phyloP scores from a whole-genome alignment of 495 filamentous ascomycete genomes.

The Xeromyces bisporus region DNA sequence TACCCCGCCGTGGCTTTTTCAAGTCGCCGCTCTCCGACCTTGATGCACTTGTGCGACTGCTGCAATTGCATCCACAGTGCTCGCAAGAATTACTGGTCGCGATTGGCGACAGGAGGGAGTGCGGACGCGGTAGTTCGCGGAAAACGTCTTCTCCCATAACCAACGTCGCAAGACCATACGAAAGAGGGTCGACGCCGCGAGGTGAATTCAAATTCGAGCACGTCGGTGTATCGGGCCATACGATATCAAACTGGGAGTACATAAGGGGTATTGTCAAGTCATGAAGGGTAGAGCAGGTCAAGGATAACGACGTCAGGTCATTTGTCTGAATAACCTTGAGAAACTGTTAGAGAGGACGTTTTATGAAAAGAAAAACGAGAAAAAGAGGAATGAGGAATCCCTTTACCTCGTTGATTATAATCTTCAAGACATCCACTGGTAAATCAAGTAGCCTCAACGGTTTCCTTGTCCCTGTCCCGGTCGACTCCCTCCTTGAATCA shows the following conservation, averaged over 20 bases:
- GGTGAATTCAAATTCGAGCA: slow-evolving; percentile 50
- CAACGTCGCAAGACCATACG: slow-evolving; percentile 76
- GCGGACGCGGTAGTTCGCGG: slow-evolving; percentile 16
- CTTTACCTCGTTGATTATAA: slow-evolving; percentile 76
- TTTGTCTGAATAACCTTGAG: slow-evolving; percentile 72
- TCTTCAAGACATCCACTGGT: slow-evolving; percentile 70
- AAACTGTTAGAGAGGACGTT: slow-evolving; percentile 4
- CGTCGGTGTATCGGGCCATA: slow-evolving; percentile 66
- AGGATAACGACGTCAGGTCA: slow-evolving; percentile 67
- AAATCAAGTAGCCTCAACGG: slow-evolving; percentile 55
- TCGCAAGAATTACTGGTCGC: slow-evolving; percentile 7
- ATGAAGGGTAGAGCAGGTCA: slow-evolving; percentile 76
- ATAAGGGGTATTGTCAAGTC: slow-evolving; percentile 66
- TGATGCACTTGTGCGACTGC: slow-evolving; percentile 7
- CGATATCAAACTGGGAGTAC: slow-evolving; percentile 85
- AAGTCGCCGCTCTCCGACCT: slow-evolving; percentile 3
- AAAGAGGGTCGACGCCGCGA: slow-evolving; percentile 74
- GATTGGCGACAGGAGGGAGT: slow-evolving; percentile 2
- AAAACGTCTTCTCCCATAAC: slow-evolving; percentile 66
- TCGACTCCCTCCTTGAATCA: not conserved
- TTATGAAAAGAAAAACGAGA: slow-evolving; percentile 1
- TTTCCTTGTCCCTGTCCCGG: slow-evolving; percentile 5
- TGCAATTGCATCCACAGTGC: slow-evolving; percentile 20
- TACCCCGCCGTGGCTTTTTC: slow-evolving; percentile 35
- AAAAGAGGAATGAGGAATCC: slow-evolving; percentile 1